Evolutionary conservation across 306 rosid species (phyloP).

Genomic region (Vigna trinervia): DNA sequence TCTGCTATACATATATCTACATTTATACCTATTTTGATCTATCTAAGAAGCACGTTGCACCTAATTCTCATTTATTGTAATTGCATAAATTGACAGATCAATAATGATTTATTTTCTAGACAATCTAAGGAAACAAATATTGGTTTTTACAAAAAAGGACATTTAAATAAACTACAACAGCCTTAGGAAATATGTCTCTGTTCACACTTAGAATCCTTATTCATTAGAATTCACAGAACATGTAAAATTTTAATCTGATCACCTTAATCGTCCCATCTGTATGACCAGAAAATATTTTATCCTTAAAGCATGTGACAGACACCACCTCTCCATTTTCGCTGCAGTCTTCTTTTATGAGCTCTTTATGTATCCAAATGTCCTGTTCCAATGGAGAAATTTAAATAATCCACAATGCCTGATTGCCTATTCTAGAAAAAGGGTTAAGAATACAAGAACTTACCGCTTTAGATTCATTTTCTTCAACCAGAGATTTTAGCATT

Average conservation of each 20-base stretch:
- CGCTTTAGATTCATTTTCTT: constrained; percentile 68
- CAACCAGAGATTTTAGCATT: constrained; percentile 66
- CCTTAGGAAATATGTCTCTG: not conserved
- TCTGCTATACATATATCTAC: not conserved
- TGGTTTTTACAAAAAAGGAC: not conserved
- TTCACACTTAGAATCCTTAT: constrained; percentile 21
- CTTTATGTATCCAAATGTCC: constrained; percentile 89
- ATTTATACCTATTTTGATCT: not conserved
- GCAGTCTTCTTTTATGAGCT: constrained; percentile 76
- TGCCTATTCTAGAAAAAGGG: constrained; percentile 26
- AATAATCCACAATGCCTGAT: constrained; percentile 21
- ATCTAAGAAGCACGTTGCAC: not conserved
- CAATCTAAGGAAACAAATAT: constrained; percentile 18
- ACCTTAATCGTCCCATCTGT: constrained; percentile 97
- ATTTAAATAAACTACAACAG: constrained; percentile 10
- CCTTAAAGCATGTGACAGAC: constrained; percentile 67
- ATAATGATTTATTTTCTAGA: constrained; percentile 16
- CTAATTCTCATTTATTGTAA: not conserved
- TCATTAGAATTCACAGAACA: not conserved
- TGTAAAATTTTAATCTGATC: constrained; percentile 14
- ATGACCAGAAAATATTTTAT: constrained; percentile 82
- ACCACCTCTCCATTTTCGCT: constrained; percentile 84
- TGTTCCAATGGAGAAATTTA: constrained; percentile 45
- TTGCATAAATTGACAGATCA: constrained; percentile 3
- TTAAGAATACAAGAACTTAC: constrained; percentile 59